Percentiles rank a stretch among this genome's conserved stretches.
Evolutionary conservation across 169 alveolate species (phyloP).

Genomic region (Plasmodium vivax): DNA sequence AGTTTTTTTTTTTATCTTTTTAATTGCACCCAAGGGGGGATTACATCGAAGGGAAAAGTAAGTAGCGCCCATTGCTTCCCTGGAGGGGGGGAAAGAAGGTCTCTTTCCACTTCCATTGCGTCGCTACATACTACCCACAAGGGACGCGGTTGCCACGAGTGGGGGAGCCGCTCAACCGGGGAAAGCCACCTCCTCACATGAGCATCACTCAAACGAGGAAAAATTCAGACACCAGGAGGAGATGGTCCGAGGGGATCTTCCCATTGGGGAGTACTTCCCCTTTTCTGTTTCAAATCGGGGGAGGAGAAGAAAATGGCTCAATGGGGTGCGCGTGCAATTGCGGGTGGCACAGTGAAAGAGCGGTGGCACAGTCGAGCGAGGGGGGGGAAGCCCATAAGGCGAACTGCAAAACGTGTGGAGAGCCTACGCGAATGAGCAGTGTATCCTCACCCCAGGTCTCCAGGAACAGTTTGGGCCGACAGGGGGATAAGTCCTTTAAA

Average conservation of each 20-base stretch:
- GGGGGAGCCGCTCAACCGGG: background rate
- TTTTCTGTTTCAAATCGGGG: conserved; percentile 9
- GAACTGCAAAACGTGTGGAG: background rate
- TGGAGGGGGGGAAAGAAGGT: background rate
- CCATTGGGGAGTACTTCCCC: conserved; percentile 13
- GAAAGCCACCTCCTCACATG: background rate
- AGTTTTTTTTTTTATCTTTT: too few species aligned
- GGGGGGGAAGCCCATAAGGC: background rate
- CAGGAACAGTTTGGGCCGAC: conserved; percentile 28
- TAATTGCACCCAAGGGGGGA: background rate
- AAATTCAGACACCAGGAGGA: conserved; percentile 17
- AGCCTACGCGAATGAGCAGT: background rate
- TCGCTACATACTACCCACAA: background rate
- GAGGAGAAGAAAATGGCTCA: background rate
- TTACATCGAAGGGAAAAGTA: background rate
- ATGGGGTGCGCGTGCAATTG: background rate
- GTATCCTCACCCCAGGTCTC: conserved; percentile 5
- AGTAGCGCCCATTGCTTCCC: background rate
- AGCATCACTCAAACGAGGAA: conserved; percentile 10
- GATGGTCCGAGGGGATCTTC: conserved; percentile 36
- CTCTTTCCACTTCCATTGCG: background rate
- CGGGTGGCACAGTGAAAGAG: background rate
- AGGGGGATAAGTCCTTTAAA: conserved; percentile 41
- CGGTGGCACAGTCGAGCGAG: too few species aligned
- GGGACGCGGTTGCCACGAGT: background rate